phyloP scores from a whole-genome alignment of 73 alveolate species.

The Paramecium octaurelia region DNA sequence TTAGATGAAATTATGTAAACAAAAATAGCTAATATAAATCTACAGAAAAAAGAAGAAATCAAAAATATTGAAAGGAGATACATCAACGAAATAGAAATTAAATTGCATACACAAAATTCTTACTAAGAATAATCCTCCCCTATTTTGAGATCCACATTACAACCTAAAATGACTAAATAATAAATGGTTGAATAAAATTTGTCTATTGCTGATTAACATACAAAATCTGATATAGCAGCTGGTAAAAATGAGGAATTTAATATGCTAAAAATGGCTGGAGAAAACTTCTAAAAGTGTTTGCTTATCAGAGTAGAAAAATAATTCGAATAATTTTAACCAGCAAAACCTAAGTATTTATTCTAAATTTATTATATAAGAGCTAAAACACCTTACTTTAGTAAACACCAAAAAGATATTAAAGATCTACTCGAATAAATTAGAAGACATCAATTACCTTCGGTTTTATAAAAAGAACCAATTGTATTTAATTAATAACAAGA shows the following conservation, averaged over 20 bases:
- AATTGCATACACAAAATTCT: neutral
- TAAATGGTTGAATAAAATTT: slow-evolving; percentile 35
- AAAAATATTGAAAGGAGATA: slow-evolving; percentile 15
- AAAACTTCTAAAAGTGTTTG: slow-evolving; percentile 28
- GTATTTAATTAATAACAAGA: neutral
- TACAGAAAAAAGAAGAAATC: neutral
- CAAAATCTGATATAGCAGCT: neutral
- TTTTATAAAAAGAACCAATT: neutral
- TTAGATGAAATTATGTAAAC: neutral
- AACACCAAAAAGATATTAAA: slow-evolving; percentile 8
- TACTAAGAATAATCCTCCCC: neutral
- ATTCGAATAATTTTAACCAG: slow-evolving; percentile 38
- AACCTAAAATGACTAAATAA: neutral
- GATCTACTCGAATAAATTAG: slow-evolving; percentile 8
- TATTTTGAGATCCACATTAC: neutral
- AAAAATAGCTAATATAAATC: neutral
- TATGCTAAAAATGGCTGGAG: slow-evolving; percentile 42
- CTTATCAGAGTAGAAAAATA: slow-evolving; percentile 44
- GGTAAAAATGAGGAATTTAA: slow-evolving; percentile 41
- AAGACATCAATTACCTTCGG: neutral
- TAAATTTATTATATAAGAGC: neutral
- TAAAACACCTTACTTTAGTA: slow-evolving; percentile 45
- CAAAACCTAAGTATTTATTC: slow-evolving; percentile 19
- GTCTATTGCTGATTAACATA: neutral
- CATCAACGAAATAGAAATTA: neutral